Conservation (phyloP, 345 rosid species). For the Pseudoturritis turrita region DNA sequence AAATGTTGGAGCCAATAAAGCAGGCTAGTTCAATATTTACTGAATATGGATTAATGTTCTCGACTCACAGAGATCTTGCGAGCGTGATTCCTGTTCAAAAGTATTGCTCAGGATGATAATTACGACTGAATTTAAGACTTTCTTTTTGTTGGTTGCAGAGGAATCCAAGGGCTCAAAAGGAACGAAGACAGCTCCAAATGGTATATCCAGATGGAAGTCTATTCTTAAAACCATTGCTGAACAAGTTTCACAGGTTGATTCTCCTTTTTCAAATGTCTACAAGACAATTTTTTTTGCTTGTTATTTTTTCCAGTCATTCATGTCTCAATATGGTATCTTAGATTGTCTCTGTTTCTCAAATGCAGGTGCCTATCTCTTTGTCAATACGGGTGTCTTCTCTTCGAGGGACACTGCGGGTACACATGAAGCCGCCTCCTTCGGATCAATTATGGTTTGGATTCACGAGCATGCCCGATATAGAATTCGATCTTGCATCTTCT, state of each 20-base stretch:
- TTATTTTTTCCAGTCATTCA: background rate
- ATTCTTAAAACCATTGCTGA: slow-evolving; percentile 29
- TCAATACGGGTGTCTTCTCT: slow-evolving; percentile 74
- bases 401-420: slow-evolving; percentile 74
- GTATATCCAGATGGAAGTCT: slow-evolving; percentile 37
- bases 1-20: slow-evolving; percentile 42
- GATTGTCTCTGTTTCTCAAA: slow-evolving; percentile 22
- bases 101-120: background rate
- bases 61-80: background rate
- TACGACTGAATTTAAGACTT: background rate
- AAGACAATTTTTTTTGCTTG: background rate
- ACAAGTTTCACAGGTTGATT: slow-evolving; percentile 33
- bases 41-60: slow-evolving; percentile 41
- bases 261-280: background rate
- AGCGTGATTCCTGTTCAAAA: background rate
- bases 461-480: slow-evolving; percentile 85
- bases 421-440: slow-evolving; percentile 91
- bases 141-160: slow-evolving; percentile 15
- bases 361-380: slow-evolving; percentile 84
- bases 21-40: slow-evolving; percentile 41
- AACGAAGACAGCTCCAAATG: slow-evolving; percentile 26
- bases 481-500: slow-evolving; percentile 67
- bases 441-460: slow-evolving; percentile 93
- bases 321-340: background rate
- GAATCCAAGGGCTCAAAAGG: slow-evolving; percentile 25